phyloP scores from a whole-genome alignment of 257 asterid genomes.

The Leptodermis oblonga region DNA sequence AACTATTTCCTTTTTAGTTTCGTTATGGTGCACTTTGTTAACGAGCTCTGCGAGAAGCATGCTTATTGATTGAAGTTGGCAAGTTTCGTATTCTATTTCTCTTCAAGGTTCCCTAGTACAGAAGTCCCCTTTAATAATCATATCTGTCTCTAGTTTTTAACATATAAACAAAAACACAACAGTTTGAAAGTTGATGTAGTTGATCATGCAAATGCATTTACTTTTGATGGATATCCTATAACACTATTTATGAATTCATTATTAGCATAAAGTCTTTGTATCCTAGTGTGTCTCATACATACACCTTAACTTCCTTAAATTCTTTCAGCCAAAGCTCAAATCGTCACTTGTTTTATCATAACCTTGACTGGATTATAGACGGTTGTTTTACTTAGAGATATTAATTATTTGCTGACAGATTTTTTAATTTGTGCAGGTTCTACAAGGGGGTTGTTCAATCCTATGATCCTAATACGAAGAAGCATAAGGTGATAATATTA shows the following conservation, averaged over 20 bases:
- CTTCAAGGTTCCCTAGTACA: background rate
- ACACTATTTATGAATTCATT: background rate
- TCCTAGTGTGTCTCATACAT: background rate
- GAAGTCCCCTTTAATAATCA: background rate
- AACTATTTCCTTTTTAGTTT: background rate
- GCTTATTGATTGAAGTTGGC: background rate
- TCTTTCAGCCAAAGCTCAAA: background rate
- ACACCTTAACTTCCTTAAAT: background rate
- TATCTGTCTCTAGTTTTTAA: background rate
- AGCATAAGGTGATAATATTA: slow-evolving; percentile 39
- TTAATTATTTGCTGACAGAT: background rate
- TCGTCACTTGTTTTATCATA: background rate
- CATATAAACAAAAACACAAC: background rate
- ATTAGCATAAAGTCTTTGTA: background rate
- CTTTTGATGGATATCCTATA: background rate
- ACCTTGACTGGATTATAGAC: background rate
- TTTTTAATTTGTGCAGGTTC: slow-evolving; percentile 32
- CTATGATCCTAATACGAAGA: slow-evolving; percentile 36
- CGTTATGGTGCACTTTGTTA: background rate
- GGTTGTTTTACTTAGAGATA: background rate
- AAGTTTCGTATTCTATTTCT: background rate
- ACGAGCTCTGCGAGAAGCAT: background rate
- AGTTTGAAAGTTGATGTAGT: background rate
- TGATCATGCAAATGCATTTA: background rate
- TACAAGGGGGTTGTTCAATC: slow-evolving; percentile 40